Evolutionary conservation across 208 protist genomes (phyloP).

Genomic region (Naegleria fowleri): DNA sequence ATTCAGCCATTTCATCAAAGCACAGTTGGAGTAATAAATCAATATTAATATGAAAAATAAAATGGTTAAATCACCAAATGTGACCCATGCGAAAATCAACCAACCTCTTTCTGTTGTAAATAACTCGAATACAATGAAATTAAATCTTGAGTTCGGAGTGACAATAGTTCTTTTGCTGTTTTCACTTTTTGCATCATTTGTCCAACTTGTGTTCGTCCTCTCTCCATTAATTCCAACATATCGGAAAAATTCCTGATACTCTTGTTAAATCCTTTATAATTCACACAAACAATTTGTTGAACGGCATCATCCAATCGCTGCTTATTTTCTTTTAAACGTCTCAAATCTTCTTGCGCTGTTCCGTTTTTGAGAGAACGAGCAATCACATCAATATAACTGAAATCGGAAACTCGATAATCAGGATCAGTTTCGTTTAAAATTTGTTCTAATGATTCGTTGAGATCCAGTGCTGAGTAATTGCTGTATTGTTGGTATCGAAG

Average conservation of each 20-base stretch:
- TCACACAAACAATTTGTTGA: neutral
- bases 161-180: neutral
- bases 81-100: neutral
- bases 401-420: neutral
- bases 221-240: neutral
- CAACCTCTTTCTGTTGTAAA: conserved; percentile 15
- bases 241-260: conserved; percentile 10
- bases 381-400: conserved; percentile 10
- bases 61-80: neutral
- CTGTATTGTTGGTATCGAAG: neutral
- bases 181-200: neutral
- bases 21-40: too few species aligned
- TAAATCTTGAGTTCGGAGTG: neutral
- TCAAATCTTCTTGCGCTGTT: neutral
- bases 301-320: neutral
- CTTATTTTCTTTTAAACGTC: neutral
- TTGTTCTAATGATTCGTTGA: neutral
- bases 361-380: neutral
- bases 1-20: too few species aligned
- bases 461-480: neutral
- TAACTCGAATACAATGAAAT: neutral
- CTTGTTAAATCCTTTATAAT: conserved; percentile 13
- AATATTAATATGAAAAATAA: too few species aligned
- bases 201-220: neutral
- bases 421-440: neutral